A percentile compares a stretch with the other conserved stretches of the same genome.
phyloP scores from a whole-genome alignment of 805 yeast species.

The Metschnikowia kofuensis region DNA sequence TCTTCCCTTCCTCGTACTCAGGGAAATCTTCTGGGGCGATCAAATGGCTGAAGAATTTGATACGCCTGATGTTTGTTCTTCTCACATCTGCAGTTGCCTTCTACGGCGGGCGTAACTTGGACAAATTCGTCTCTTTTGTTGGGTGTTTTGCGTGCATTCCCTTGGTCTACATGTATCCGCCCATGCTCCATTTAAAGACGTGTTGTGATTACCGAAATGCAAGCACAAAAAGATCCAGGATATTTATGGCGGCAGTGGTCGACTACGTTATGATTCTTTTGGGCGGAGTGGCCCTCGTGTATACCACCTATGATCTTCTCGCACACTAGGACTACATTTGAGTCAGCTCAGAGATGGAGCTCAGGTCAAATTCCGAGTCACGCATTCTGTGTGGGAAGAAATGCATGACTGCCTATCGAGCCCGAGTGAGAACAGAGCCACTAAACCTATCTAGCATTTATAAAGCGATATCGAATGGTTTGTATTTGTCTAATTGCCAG shows the following conservation, averaged over 20 bases:
- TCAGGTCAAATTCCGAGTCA: no score
- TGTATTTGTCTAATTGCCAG: no score
- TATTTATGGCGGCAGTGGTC: slow-evolving; percentile 36
- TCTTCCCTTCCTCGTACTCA: slow-evolving; percentile 43
- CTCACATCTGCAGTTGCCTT: slow-evolving; percentile 58
- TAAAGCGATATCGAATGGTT: no score
- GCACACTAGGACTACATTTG: background rate
- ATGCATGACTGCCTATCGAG: no score
- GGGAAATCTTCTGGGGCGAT: slow-evolving; percentile 54
- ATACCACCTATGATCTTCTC: slow-evolving; percentile 50
- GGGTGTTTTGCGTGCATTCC: slow-evolving; percentile 88
- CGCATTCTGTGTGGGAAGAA: no score
- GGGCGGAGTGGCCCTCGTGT: slow-evolving; percentile 62
- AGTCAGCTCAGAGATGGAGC: no score
- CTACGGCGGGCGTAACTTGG: slow-evolving; percentile 66
- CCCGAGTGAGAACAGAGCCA: no score
- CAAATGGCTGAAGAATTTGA: slow-evolving; percentile 66
- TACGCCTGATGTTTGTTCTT: slow-evolving; percentile 53
- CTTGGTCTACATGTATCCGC: slow-evolving; percentile 82
- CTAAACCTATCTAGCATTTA: no score
- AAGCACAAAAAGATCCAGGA: slow-evolving; percentile 25
- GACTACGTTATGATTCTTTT: slow-evolving; percentile 50
- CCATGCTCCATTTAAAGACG: slow-evolving; percentile 63
- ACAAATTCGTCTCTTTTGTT: slow-evolving; percentile 72
- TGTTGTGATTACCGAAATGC: slow-evolving; percentile 33